These are phyloP conservation scores for Vitis vinifera DNA, from an alignment of 164 flowering plant genomes.

Conservation along the genomic window DNA sequence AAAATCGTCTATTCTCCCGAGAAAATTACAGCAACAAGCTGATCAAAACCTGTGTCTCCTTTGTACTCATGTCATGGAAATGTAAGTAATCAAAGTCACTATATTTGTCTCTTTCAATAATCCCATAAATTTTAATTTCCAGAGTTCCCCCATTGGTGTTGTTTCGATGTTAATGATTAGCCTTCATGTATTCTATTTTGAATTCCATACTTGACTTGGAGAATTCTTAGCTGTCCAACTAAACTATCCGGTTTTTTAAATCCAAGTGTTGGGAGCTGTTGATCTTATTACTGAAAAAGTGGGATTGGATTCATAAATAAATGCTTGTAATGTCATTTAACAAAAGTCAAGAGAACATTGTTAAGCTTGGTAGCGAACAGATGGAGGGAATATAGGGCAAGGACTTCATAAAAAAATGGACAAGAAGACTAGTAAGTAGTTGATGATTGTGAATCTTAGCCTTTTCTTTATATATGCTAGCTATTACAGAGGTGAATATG, in stretches of 20 bases:
- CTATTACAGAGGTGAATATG: neutral
- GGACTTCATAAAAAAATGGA: neutral
- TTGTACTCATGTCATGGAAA: too few species aligned
- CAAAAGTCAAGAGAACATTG: neutral
- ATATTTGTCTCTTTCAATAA: too few species aligned
- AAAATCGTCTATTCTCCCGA: conserved; percentile 3
- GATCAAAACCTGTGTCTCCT: neutral
- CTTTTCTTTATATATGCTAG: neutral
- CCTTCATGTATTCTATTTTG: too few species aligned
- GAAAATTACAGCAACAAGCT: neutral
- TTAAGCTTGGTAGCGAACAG: conserved; percentile 1
- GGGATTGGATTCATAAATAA: neutral
- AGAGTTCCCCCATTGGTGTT: too few species aligned
- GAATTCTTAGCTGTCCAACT: too few species aligned
- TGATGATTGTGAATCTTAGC: conserved; percentile 5
- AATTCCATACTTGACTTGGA: too few species aligned
- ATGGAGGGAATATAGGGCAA: conserved; percentile 16
- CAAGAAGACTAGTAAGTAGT: neutral
- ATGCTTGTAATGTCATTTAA: too few species aligned
- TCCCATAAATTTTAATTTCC: too few species aligned
- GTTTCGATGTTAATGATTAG: too few species aligned
- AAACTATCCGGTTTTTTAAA: too few species aligned
- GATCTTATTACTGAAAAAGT: neutral
- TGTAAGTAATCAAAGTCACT: too few species aligned
- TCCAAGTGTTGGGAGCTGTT: neutral